phyloP scores from a whole-genome alignment of 345 rosid species.

The Eucalyptus coolabah region DNA sequence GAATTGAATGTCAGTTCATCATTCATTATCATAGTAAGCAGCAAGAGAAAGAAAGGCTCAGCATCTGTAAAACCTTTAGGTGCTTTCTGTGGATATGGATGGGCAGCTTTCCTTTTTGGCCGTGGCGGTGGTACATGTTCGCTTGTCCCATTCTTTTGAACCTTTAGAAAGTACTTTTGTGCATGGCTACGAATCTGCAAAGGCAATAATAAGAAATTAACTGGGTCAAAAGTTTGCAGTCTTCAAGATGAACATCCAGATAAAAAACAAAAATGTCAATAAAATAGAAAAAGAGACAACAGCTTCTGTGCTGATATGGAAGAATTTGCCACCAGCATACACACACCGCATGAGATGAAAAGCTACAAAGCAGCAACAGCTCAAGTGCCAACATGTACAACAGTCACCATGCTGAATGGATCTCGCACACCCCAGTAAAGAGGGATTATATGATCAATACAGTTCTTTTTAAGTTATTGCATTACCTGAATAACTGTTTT shows the following conservation, averaged over 20 bases:
- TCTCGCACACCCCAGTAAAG: neutral
- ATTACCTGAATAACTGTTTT: constrained; percentile 90
- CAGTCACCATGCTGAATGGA: neutral
- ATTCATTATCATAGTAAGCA: neutral
- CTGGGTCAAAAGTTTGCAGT: neutral
- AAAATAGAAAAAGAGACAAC: neutral
- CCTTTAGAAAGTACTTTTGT: constrained; percentile 85
- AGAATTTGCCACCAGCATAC: neutral
- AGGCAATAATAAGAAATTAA: neutral
- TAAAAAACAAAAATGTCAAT: neutral
- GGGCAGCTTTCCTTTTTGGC: constrained; percentile 87
- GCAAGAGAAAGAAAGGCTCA: neutral
- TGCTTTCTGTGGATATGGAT: constrained; percentile 94
- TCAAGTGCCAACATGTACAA: neutral
- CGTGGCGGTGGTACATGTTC: constrained; percentile 97
- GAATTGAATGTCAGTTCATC: neutral
- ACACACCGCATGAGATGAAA: neutral
- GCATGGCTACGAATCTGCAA: constrained; percentile 94
- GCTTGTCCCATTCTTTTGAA: constrained; percentile 77
- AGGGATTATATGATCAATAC: neutral
- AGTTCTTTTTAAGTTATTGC: neutral
- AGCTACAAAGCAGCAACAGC: neutral
- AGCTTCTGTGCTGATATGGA: neutral
- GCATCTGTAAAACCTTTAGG: constrained; percentile 29
- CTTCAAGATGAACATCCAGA: neutral